phyloP scores from a whole-genome alignment of 257 asterid genomes.

The Nicotiana paniculata region DNA sequence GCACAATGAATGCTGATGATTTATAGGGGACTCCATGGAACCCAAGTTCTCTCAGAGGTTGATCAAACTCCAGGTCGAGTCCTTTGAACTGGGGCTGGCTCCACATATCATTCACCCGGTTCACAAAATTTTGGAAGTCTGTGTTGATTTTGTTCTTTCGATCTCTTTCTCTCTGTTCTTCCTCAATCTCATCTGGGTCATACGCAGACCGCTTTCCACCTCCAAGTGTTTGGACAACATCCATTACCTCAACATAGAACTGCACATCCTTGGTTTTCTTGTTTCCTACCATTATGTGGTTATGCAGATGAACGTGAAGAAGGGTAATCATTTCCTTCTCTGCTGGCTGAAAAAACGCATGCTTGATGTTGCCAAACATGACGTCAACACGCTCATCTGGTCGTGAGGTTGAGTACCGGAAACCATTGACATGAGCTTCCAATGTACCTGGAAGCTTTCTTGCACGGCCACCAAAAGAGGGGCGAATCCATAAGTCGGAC shows the following conservation, averaged over 20 bases:
- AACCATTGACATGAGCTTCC: constrained; percentile 24
- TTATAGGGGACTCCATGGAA: constrained; percentile 28
- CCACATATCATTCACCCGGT: constrained; percentile 25
- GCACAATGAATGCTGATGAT: constrained; percentile 20
- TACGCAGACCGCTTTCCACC: constrained; percentile 27
- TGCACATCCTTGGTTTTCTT: constrained; percentile 36
- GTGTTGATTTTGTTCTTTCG: constrained; percentile 20
- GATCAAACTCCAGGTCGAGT: constrained; percentile 27
- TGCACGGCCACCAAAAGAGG: constrained; percentile 27
- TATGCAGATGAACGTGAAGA: constrained; percentile 26
- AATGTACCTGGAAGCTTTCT: constrained; percentile 21
- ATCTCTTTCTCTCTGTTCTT: constrained; percentile 23
- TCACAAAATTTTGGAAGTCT: constrained; percentile 21
- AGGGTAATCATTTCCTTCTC: constrained; percentile 31
- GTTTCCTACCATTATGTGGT: constrained; percentile 33
- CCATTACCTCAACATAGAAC: constrained; percentile 32
- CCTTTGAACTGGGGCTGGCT: constrained; percentile 23
- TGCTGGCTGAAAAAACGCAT: constrained; percentile 29
- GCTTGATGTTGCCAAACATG: constrained; percentile 24
- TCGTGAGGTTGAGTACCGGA: constrained; percentile 24
- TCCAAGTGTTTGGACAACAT: constrained; percentile 22
- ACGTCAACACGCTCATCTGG: constrained; percentile 22
- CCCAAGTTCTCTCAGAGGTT: constrained; percentile 26
- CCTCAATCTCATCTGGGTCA: constrained; percentile 28
- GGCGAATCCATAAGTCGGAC: constrained; percentile 16